Conservation (phyloP, 495 filamentous ascomycete genomes). For the Penicillium mononematosum region DNA sequence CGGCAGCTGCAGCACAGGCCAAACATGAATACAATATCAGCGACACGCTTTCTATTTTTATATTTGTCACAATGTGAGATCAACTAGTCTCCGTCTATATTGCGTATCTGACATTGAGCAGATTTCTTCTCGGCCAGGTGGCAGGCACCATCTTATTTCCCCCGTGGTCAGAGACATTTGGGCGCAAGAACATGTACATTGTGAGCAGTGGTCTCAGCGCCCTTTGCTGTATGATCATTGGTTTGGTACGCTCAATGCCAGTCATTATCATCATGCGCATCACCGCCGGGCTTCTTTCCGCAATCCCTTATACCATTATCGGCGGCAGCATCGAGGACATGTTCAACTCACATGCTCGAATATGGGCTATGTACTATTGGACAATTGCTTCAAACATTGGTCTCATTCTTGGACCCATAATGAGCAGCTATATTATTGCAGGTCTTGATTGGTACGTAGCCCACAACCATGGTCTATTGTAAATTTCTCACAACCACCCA, state of each 20-base stretch:
- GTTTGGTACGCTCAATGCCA: slow-evolving; percentile 34
- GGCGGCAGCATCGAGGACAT: slow-evolving; percentile 55
- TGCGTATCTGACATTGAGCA: slow-evolving; percentile 14
- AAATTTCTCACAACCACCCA: slow-evolving; percentile 10
- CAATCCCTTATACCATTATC: slow-evolving; percentile 51
- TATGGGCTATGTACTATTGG: slow-evolving; percentile 50
- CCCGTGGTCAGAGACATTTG: slow-evolving; percentile 53
- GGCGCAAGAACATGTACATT: slow-evolving; percentile 52
- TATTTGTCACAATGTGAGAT: slow-evolving; percentile 41
- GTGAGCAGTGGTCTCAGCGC: slow-evolving; percentile 42
- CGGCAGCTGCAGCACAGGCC: slow-evolving; percentile 36
- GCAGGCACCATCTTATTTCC: slow-evolving; percentile 51
- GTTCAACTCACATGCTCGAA: slow-evolving; percentile 40
- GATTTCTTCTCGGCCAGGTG: slow-evolving; percentile 51
- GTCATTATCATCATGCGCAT: slow-evolving; percentile 45
- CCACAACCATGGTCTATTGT: slow-evolving; percentile 33
- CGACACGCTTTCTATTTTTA: slow-evolving; percentile 35
- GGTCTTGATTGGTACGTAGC: slow-evolving; percentile 35
- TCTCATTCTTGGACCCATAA: slow-evolving; percentile 43
- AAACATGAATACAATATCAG: slow-evolving; percentile 31
- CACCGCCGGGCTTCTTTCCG: slow-evolving; percentile 47
- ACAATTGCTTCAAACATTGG: slow-evolving; percentile 39
- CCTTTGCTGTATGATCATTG: slow-evolving; percentile 45
- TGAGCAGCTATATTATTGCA: slow-evolving; percentile 40
- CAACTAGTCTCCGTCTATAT: background rate